Percentiles rank a stretch among this genome's conserved stretches.
phyloP scores from a whole-genome alignment of 2,329 filamentous ascomycete species.

The Diaporthe ampelina region DNA sequence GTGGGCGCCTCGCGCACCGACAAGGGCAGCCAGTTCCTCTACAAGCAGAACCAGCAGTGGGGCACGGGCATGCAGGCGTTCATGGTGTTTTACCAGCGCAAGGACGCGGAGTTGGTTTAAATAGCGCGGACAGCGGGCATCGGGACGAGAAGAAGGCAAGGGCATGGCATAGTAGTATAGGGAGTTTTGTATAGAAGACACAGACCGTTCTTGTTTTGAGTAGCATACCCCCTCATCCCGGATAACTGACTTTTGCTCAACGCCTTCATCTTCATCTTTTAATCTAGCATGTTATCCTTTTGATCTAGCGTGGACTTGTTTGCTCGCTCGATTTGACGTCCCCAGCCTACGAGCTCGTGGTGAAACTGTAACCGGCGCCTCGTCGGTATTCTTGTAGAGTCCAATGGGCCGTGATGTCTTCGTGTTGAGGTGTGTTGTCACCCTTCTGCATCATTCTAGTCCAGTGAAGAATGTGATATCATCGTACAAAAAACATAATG shows the following conservation, averaged over 20 bases:
- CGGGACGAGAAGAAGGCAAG: no score
- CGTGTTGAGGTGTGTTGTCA: background rate
- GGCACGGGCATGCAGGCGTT: slow-evolving; percentile 59
- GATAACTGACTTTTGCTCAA: slow-evolving; percentile 42
- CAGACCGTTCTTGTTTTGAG: background rate
- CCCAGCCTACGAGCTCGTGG: no score
- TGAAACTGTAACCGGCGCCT: background rate
- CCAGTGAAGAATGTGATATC: no score
- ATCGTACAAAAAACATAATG: background rate
- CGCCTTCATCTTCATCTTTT: slow-evolving; percentile 40
- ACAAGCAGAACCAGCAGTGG: slow-evolving; percentile 48
- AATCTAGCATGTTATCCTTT: slow-evolving; percentile 13
- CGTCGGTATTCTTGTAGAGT: background rate
- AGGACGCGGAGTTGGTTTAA: slow-evolving; percentile 36
- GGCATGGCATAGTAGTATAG: background rate
- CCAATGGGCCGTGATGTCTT: background rate
- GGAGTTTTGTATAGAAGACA: slow-evolving; percentile 13
- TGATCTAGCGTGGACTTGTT: background rate
- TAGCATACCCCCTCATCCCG: slow-evolving; percentile 36
- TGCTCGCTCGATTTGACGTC: background rate
- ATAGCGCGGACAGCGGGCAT: background rate
- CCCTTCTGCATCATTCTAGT: no score
- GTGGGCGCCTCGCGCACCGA: slow-evolving; percentile 54
- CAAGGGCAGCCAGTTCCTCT: slow-evolving; percentile 56
- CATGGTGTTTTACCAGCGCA: slow-evolving; percentile 58